Percentiles rank a stretch among this genome's conserved stretches.
Evolutionary conservation across 306 rosid genomes (phyloP).

Genomic region (Elaeagnus macrophylla): DNA sequence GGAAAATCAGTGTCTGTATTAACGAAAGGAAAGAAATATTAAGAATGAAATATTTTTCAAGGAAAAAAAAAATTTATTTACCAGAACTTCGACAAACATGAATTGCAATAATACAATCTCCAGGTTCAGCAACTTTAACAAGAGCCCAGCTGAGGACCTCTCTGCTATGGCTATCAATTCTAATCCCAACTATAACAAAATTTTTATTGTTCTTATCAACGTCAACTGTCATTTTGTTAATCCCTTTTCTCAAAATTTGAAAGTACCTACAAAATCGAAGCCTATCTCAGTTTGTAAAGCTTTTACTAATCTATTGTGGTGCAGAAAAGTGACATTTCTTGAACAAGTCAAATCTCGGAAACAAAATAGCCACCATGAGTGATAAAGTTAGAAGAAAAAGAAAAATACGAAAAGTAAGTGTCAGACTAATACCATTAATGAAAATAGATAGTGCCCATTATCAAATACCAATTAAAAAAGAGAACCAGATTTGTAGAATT

Average conservation of each 20-base stretch:
- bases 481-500: too few relatives aligned
- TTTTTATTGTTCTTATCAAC: conserved; percentile 20
- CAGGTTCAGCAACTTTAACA: conserved; percentile 68
- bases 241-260: conserved; percentile 1
- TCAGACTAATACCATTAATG: too few relatives aligned
- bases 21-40: background rate
- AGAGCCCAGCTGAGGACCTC: conserved; percentile 83
- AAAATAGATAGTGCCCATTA: too few relatives aligned
- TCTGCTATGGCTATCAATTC: conserved; percentile 46
- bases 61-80: conserved; percentile 4
- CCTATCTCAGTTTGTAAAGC: too few relatives aligned
- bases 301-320: conserved; percentile 8
- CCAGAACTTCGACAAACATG: conserved; percentile 62
- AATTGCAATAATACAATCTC: conserved; percentile 68
- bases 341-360: conserved; percentile 20
- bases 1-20: background rate
- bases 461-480: too few relatives aligned
- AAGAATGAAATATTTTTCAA: background rate
- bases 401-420: background rate
- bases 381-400: conserved; percentile 4
- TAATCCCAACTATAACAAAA: conserved; percentile 67
- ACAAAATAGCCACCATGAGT: conserved; percentile 27
- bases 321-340: conserved; percentile 19
- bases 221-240: conserved; percentile 35
- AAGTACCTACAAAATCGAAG: conserved; percentile 4